Evolutionary conservation across 441 rosid genomes (phyloP), one percentile per base, ranked within the genome.

Genomic region (Melastoma candidum): DNA sequence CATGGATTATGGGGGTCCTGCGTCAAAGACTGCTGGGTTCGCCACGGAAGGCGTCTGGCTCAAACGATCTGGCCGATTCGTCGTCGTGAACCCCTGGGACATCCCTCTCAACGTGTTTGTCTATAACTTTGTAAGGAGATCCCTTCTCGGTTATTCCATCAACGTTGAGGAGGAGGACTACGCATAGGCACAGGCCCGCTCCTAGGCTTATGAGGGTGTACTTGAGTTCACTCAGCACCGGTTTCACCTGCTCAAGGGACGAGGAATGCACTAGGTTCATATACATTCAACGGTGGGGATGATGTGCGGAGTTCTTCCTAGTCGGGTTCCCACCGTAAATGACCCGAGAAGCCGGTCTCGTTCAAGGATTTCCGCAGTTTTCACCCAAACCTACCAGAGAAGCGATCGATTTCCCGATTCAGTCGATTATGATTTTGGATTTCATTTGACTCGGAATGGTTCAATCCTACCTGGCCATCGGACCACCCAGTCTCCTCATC

Each of bases 401-500:
- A 51, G 9, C 55, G 8, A 12, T 29, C 13, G 3, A 13, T 12
- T 51, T 22, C 32, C 41, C 24, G 11, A 11, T 25, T 32, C 45
- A 12, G 8, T 36, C 45, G 7, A 29, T 29, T 29, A 29, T 29
- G 7, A 3, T 29, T 3, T 3, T 29, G 7, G 22, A 17, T 17
- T 17, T 17, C 22, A 17, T 17, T 17, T 0, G 22, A 17, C 22
- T 17, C 22, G 22, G 36, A 29, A 29, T 29, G 36, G 36, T 29
- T 29, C 36, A 7, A 29, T 29, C 7, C 8, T 71, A 87, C 98
- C 96, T 83, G 95, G 55, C 98, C 96, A 71, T 92, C 98, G 44
- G 85, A 92, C 95, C 98, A 87, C 12, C 98, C 98, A 0, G 96
- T 92, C 75, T 92, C 96, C 75, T 92, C 98, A 71, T 92, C 94